A percentile compares a stretch with the other conserved stretches of the same genome.
Conservation (phyloP, 352 stramenopile species). For the Phytophthora constricta region DNA sequence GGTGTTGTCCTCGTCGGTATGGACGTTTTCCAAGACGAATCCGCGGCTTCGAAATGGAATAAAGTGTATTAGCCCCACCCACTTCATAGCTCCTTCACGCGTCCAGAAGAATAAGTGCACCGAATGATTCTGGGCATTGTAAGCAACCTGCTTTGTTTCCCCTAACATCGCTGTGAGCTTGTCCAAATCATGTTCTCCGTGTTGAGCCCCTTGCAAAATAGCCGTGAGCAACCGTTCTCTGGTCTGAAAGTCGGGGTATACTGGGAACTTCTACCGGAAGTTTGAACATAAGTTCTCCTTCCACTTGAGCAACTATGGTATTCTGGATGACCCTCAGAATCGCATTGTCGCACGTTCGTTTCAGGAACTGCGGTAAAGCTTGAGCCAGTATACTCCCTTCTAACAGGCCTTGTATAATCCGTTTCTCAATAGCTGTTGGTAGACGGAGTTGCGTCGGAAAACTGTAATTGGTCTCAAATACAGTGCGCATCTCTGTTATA, state of each 20-base stretch:
- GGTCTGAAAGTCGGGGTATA: constrained; percentile 11
- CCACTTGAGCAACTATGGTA: constrained; percentile 4
- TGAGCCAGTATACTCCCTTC: constrained; percentile 9
- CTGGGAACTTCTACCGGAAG: neutral
- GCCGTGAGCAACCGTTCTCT: neutral
- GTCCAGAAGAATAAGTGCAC: constrained; percentile 13
- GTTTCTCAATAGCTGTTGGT: neutral
- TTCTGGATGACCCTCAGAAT: constrained; percentile 8
- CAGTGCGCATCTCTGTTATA: neutral
- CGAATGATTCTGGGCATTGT: constrained; percentile 7
- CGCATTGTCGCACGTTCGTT: neutral
- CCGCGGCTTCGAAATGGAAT: neutral
- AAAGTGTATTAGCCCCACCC: neutral
- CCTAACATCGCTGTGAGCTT: constrained; percentile 10
- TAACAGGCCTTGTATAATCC: constrained; percentile 1
- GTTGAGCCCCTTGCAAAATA: neutral
- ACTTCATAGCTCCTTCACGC: constrained; percentile 1
- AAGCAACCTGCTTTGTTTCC: constrained; percentile 11
- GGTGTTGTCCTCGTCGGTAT: neutral
- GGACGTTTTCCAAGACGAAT: neutral
- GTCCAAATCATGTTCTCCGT: neutral
- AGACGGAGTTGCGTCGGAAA: constrained; percentile 1
- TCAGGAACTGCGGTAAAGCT: constrained; percentile 1
- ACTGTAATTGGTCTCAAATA: neutral
- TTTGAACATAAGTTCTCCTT: constrained; percentile 2